Evolutionary conservation across 1,284 basidiomycete genomes (phyloP).

Genomic region (Sphaerobolus stellatus): DNA sequence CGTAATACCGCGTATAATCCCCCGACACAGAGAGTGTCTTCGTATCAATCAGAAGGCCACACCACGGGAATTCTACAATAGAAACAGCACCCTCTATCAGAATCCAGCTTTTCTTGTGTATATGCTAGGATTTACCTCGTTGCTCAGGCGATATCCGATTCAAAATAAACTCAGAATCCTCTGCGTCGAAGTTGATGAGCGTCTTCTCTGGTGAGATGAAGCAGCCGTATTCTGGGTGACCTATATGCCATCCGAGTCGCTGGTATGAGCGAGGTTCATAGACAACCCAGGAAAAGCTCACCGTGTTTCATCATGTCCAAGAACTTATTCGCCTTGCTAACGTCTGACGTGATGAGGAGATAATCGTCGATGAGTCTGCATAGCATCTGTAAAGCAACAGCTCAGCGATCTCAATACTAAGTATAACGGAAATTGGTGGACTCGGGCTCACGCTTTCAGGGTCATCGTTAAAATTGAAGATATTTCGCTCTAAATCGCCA

Average conservation of each 20-base stretch:
- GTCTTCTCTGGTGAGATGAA: slow-evolving; percentile 89
- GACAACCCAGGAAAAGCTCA: slow-evolving; percentile 21
- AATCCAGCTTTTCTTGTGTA: slow-evolving; percentile 7
- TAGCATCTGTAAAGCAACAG: slow-evolving; percentile 54
- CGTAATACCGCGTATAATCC: slow-evolving; percentile 68
- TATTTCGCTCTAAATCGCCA: slow-evolving; percentile 77
- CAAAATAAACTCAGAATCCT: slow-evolving; percentile 46
- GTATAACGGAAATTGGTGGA: neutral
- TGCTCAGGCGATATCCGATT: slow-evolving; percentile 52
- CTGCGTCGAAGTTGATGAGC: slow-evolving; percentile 79
- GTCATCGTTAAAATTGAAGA: slow-evolving; percentile 60
- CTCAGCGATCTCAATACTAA: neutral
- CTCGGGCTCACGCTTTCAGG: slow-evolving; percentile 56
- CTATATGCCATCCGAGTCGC: slow-evolving; percentile 33
- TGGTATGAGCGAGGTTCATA: neutral
- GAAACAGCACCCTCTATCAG: too few species aligned
- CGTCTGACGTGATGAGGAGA: slow-evolving; percentile 78
- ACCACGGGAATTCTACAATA: slow-evolving; percentile 81
- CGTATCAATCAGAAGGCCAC: slow-evolving; percentile 80
- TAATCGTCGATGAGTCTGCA: slow-evolving; percentile 94
- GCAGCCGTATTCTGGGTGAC: slow-evolving; percentile 92
- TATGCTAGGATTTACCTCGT: slow-evolving; percentile 36
- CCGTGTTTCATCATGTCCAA: slow-evolving; percentile 79
- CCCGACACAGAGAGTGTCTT: slow-evolving; percentile 70
- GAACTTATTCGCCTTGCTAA: slow-evolving; percentile 65